Evolutionary conservation across 768 basidiomycete genomes (phyloP), one percentile per base, ranked within the genome.

Genomic region (Suillus sp.): DNA sequence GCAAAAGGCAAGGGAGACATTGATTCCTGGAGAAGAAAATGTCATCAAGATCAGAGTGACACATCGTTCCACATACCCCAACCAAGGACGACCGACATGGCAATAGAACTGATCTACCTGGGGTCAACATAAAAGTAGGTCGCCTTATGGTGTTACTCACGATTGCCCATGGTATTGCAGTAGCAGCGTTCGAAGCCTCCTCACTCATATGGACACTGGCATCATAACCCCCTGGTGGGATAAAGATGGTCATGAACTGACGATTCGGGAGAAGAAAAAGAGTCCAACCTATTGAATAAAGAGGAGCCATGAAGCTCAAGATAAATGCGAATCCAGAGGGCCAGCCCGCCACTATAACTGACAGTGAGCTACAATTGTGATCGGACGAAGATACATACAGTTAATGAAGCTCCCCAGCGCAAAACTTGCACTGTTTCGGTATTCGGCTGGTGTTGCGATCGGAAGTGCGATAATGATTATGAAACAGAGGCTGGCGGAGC

Each of bases 201-300:
- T 51, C 50, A 11, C 50, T 51, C 50, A 51, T 51, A 18, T 51
- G 50, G 4, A 51, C 9, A 18, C 50, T 51, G 9, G 50, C 50
- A 51, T 51, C 50, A 51, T 51, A 51, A 30, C 50, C 50, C 14
- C 50, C 50, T 51, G n/a, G 14, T 9, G 10, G 14, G 16, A 37
- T 30, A 30, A 30, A 51, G 8, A 9, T 71, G 80, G 78, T 51
- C 50, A 18, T 70, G 62, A 43, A 32, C 45, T 22, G 27, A 22
- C 42, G 16, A n/a, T 51, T 9, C 6, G 37, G 11, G 2, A 57
- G 18, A 51, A 51, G 22, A 47, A 25, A 47, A 8, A 51, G 18
- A 20, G 16, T 58, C 69, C 34, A 5, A 51, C 50, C 50, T 30
- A 51, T 27, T 18, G 50, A 51, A 51, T 51, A 51, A 30, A 51